Conservation (phyloP, 2,329 filamentous ascomycete genomes). For the Trichoderma atroviride region DNA sequence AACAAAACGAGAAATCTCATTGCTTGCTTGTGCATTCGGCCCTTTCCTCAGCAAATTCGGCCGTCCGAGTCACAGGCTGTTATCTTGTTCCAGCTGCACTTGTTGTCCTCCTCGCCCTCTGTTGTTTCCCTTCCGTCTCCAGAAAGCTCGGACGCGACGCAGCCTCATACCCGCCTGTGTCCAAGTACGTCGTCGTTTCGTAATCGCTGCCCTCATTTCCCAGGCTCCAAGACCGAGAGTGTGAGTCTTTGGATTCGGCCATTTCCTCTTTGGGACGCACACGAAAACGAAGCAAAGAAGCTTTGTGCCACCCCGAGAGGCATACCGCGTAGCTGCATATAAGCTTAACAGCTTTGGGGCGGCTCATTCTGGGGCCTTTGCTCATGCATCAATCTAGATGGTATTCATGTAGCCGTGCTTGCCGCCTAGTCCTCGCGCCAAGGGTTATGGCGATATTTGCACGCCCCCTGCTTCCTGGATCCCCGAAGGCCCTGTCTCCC, state of each 20-base stretch:
- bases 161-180: slow-evolving; percentile 3
- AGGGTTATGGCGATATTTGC: slow-evolving; percentile 5
- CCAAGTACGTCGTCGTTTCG: slow-evolving; percentile 20
- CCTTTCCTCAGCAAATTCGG: slow-evolving; percentile 5
- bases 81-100: not conserved
- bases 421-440: not conserved
- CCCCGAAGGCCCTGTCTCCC: slow-evolving; percentile 24
- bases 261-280: slow-evolving; percentile 20
- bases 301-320: slow-evolving; percentile 11
- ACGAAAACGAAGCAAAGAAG: slow-evolving; percentile 20
- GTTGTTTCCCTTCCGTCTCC: not conserved
- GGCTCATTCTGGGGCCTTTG: not conserved
- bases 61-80: slow-evolving; percentile 1
- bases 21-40: slow-evolving; percentile 5
- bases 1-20: not conserved
- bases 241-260: slow-evolving; percentile 21
- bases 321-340: slow-evolving; percentile 15
- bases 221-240: slow-evolving; percentile 12
- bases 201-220: slow-evolving; percentile 14
- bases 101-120: not conserved
- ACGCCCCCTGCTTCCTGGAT: slow-evolving; percentile 17
- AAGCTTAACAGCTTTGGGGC: not conserved
- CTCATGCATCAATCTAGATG: slow-evolving; percentile 13
- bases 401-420: slow-evolving; percentile 3
- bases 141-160: not conserved